Percentiles rank a stretch among this genome's conserved stretches.
phyloP scores from a whole-genome alignment of 208 protist genomes.

The Leishmania tarentolae region DNA sequence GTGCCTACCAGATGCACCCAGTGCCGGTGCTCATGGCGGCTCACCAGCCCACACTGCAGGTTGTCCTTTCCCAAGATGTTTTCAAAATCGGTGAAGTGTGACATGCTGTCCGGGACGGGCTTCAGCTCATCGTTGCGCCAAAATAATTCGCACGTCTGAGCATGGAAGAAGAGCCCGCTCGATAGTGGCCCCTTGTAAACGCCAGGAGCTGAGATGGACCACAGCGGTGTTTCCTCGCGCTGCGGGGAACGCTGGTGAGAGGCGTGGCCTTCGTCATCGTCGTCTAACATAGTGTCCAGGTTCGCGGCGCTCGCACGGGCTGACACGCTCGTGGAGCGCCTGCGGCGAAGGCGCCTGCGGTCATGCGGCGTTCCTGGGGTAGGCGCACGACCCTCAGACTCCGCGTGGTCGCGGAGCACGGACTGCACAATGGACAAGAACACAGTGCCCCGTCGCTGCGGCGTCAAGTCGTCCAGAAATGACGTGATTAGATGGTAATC shows the following conservation, averaged over 20 bases:
- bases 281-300: constrained; percentile 21
- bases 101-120: constrained; percentile 87
- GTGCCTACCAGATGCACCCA: constrained; percentile 88
- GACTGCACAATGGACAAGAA: constrained; percentile 41
- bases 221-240: constrained; percentile 7
- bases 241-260: background rate
- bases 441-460: constrained; percentile 21
- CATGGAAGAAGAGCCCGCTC: constrained; percentile 70
- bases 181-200: constrained; percentile 42
- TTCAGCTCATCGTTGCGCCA: constrained; percentile 84
- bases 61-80: constrained; percentile 73
- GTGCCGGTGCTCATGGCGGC: constrained; percentile 58
- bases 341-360: constrained; percentile 15
- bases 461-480: constrained; percentile 27
- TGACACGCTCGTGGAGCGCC: constrained; percentile 16
- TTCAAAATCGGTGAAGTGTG: constrained; percentile 84
- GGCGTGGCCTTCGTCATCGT: background rate
- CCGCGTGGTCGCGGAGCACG: constrained; percentile 41
- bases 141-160: constrained; percentile 78
- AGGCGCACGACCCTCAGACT: background rate
- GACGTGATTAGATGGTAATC: constrained; percentile 43
- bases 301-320: constrained; percentile 22
- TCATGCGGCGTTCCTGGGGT: constrained; percentile 1
- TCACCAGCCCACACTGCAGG: constrained; percentile 76
- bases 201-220: constrained; percentile 26